Evolutionary conservation across 371 early-diverging fungal genomes (phyloP).

Genomic region (Amoeboradix gromovi): DNA sequence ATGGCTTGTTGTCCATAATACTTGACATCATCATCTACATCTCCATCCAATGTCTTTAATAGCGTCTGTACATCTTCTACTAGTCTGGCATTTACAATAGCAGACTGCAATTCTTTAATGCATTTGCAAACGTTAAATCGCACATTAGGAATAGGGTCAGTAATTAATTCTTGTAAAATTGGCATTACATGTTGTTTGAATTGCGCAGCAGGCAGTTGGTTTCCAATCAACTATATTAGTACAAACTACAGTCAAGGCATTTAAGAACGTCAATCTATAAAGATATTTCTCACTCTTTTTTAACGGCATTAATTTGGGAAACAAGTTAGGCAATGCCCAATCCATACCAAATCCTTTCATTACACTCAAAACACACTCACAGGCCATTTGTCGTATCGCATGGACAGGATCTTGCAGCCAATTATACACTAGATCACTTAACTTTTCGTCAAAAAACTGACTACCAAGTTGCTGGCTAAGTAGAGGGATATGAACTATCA

Average conservation of each 20-base stretch:
- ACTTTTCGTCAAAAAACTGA: constrained; percentile 81
- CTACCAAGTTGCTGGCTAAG: constrained; percentile 55
- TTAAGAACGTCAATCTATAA: constrained; percentile 84
- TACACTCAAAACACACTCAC: constrained; percentile 55
- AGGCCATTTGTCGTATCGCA: constrained; percentile 90
- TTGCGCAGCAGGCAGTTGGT: constrained; percentile 47
- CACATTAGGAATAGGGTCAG: constrained; percentile 91
- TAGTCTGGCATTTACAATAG: constrained; percentile 30
- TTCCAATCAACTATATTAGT: constrained; percentile 34
- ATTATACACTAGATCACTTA: constrained; percentile 65
- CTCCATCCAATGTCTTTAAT: constrained; percentile 47
- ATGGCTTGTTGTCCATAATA: constrained; percentile 62
- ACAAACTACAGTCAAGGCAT: constrained; percentile 52
- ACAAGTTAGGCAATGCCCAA: constrained; percentile 76
- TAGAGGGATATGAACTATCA: constrained; percentile 87
- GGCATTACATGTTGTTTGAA: constrained; percentile 66
- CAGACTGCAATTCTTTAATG: constrained; percentile 50
- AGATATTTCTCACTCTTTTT: constrained; percentile 61
- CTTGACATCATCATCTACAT: constrained; percentile 69
- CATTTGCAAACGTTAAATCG: constrained; percentile 93
- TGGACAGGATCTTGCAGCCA: constrained; percentile 84
- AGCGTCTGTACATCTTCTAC: constrained; percentile 30
- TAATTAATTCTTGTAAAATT: constrained; percentile 42
- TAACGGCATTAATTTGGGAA: constrained; percentile 74
- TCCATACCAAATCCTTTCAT: constrained; percentile 88